Evolutionary conservation across 208 protist species (phyloP), one percentile per base, ranked within the genome.

Genomic region (Angomonas deanei): DNA sequence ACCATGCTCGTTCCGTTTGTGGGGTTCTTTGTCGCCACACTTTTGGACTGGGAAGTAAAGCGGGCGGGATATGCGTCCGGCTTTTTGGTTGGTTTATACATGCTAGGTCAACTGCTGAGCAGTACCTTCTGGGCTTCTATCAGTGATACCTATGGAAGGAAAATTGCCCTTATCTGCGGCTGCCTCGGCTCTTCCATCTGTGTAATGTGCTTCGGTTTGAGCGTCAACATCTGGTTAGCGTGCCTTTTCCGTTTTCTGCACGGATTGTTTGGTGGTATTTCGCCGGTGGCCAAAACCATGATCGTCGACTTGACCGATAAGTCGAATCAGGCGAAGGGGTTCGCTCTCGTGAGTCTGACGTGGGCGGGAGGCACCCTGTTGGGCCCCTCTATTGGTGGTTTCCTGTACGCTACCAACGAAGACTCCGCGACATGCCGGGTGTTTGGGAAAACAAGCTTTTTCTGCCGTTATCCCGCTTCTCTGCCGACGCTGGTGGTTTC

Each of bases 301-400:
- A 78, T 92, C 36, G 78, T 81, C 2, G 84, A 92, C 68, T 76
- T 92, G 66, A 80, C 83, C 19, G 84, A 92, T 57, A 58, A 61
- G 38, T 82, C 82, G 0, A 88, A 84, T 48, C 72, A 83, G 65
- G 74, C 81, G 0, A 70, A 79, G 58, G 96, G 97, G 47, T 99
- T 99, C 73, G 91, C 96, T 15, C 91, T 98, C 47, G 91, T 99
- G 21, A 97, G 91, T 63, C 93, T 99, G 70, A 82, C 79, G 19
- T 88, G 71, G 70, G 77, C 66, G 1, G 57, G 83, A 3, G 84
- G 84, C 38, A 70, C 66, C 17, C 70, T 92, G 31, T 61, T 92
- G 49, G 84, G 84, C 1, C 80, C 81, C 10, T 69, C 78, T 23
- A 60, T 86, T 32, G 84, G 81, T 28, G 84, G 81, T 34, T 72